A percentile compares a stretch with the other conserved stretches of the same genome.
Evolutionary conservation across 345 rosid species (phyloP).

Genomic region (Eucalyptus curtisii): DNA sequence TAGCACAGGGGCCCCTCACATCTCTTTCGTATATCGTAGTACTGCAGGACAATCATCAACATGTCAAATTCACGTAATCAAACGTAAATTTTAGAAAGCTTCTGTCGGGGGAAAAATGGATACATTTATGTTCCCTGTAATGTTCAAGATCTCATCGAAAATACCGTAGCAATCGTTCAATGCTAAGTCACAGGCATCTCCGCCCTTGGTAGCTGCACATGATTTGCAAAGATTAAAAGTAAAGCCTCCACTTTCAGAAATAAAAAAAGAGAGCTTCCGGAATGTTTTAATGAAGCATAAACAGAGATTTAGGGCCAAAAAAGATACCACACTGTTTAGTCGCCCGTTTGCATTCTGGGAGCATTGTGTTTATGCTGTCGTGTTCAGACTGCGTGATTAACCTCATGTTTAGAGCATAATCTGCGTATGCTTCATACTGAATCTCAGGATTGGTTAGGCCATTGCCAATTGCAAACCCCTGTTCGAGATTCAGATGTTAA

Average conservation of each 20-base stretch:
- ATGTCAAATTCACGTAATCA: background rate
- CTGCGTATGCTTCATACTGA: constrained; percentile 68
- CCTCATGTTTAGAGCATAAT: constrained; percentile 52
- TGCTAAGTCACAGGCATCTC: constrained; percentile 20
- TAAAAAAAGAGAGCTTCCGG: background rate
- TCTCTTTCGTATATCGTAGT: constrained; percentile 60
- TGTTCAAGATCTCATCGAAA: constrained; percentile 4
- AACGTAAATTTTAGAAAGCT: background rate
- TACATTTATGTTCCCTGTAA: constrained; percentile 34
- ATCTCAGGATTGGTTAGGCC: constrained; percentile 68
- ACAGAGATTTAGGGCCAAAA: background rate
- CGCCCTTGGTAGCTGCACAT: constrained; percentile 27
- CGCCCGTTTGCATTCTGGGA: constrained; percentile 32
- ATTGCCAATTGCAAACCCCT: constrained; percentile 92
- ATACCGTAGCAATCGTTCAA: constrained; percentile 16
- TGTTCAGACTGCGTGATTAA: constrained; percentile 32
- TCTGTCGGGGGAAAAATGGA: background rate
- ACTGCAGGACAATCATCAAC: constrained; percentile 21
- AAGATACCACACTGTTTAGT: constrained; percentile 37
- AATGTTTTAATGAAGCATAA: background rate
- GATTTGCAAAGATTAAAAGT: background rate
- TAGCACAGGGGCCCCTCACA: constrained; percentile 56
- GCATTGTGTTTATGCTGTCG: constrained; percentile 12
- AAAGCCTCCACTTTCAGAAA: background rate
- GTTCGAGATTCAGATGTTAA: background rate